A percentile compares a stretch with the other conserved stretches of the same genome.
Conservation (phyloP, 805 yeast genomes). For the Tetrapisispora namnaoensis region DNA sequence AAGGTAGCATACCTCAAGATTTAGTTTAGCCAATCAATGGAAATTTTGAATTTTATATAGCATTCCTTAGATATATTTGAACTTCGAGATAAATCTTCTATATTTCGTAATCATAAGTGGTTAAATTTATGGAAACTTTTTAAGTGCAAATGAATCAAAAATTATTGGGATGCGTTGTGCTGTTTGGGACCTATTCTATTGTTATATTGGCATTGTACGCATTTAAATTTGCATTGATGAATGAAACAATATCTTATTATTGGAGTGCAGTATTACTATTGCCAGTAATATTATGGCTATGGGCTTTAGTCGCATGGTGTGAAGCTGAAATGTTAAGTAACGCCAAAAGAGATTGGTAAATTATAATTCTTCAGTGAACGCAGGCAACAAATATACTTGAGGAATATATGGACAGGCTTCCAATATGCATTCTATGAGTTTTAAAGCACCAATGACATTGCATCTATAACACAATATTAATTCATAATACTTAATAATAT, state of each 20-base stretch:
- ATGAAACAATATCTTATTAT: slow-evolving; percentile 14
- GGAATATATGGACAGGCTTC: background rate
- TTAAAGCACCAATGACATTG: too few relatives aligned
- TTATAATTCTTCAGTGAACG: too few relatives aligned
- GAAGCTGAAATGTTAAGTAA: slow-evolving; percentile 26
- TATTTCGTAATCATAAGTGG: too few relatives aligned
- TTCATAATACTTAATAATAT: too few relatives aligned
- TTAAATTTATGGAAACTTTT: background rate
- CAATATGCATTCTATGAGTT: too few relatives aligned
- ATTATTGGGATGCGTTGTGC: slow-evolving; percentile 10
- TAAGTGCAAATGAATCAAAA: slow-evolving; percentile 11
- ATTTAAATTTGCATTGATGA: slow-evolving; percentile 8
- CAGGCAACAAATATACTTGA: too few relatives aligned
- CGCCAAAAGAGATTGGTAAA: slow-evolving; percentile 13
- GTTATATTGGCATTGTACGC: slow-evolving; percentile 6
- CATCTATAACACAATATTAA: too few relatives aligned
- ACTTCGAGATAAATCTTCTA: background rate
- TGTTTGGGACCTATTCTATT: slow-evolving; percentile 14
- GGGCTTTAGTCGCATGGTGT: slow-evolving; percentile 29
- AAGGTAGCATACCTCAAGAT: too few relatives aligned
- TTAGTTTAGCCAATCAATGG: too few relatives aligned
- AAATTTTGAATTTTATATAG: too few relatives aligned
- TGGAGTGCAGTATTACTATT: slow-evolving; percentile 23
- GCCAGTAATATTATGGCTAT: slow-evolving; percentile 26
- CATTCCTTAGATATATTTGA: background rate